A percentile compares a stretch with the other conserved stretches of the same genome.
Conservation (phyloP, 441 rosid species). For the Syzygium syzygioides region DNA sequence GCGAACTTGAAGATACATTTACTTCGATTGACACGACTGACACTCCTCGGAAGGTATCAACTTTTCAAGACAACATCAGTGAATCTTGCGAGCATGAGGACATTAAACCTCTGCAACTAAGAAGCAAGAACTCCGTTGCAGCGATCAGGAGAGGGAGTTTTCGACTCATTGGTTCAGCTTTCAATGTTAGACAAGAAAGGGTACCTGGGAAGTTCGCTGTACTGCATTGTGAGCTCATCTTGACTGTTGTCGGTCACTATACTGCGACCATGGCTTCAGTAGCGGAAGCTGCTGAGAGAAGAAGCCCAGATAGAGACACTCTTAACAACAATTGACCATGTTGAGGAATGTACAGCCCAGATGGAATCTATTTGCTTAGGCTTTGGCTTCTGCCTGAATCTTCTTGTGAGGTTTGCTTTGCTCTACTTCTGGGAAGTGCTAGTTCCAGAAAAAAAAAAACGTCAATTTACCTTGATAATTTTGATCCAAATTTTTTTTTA, state of each 20-base stretch:
- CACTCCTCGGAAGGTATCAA: not conserved
- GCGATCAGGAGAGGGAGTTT: not conserved
- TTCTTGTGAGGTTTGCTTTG: not conserved
- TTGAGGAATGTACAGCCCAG: not conserved
- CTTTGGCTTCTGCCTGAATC: not conserved
- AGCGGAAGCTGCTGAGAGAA: not conserved
- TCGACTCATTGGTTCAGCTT: not conserved
- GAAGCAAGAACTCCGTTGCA: not conserved
- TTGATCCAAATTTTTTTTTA: no score
- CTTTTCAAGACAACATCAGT: not conserved
- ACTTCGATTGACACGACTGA: not conserved
- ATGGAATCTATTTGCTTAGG: no score
- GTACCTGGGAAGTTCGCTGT: not conserved
- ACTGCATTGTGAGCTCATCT: not conserved
- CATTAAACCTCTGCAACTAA: not conserved
- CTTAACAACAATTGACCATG: not conserved
- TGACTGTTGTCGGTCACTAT: not conserved
- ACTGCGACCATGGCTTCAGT: not conserved
- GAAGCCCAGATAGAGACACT: not conserved
- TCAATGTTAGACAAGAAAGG: not conserved
- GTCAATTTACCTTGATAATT: no score
- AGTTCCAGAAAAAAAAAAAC: no score
- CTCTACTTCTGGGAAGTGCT: not conserved
- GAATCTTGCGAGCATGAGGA: not conserved
- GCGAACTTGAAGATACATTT: not conserved